Percentiles rank a stretch among this genome's conserved stretches.
phyloP scores from a whole-genome alignment of 2,329 filamentous ascomycete genomes.

The Xylariomycetidae sp. region DNA sequence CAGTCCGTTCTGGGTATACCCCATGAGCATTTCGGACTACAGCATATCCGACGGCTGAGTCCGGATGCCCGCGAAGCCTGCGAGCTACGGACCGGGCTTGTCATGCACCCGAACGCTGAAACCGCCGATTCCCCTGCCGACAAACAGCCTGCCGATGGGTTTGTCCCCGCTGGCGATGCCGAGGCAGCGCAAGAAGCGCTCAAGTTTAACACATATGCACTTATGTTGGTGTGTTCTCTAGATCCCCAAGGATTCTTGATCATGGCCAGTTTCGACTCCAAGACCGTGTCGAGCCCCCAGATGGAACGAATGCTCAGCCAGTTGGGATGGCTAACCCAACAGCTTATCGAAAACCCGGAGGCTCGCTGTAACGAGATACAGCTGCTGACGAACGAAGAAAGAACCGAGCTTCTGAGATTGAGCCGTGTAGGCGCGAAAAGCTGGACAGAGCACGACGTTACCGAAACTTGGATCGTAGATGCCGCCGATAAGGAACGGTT shows the following conservation, averaged over 20 bases:
- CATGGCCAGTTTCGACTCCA: conserved; percentile 62
- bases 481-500: conserved; percentile 29
- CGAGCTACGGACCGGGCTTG: conserved; percentile 50
- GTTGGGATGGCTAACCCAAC: conserved; percentile 45
- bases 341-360: conserved; percentile 39
- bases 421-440: conserved; percentile 18
- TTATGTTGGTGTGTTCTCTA: conserved; percentile 62
- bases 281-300: conserved; percentile 45
- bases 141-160: conserved; percentile 41
- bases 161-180: conserved; percentile 50
- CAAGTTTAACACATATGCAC: conserved; percentile 54
- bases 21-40: conserved; percentile 59
- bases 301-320: conserved; percentile 51
- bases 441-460: conserved; percentile 18
- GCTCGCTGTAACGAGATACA: conserved; percentile 29
- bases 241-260: conserved; percentile 51
- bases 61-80: conserved; percentile 51
- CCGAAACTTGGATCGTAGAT: conserved; percentile 37
- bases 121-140: conserved; percentile 18
- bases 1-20: conserved; percentile 54
- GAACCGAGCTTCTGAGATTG: conserved; percentile 25
- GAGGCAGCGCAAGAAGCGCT: conserved; percentile 57
- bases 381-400: conserved; percentile 30
- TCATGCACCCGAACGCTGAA: conserved; percentile 44
- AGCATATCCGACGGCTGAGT: conserved; percentile 54